Evolutionary conservation across 2,329 filamentous ascomycete species (phyloP), one percentile per base, ranked within the genome.

Genomic region (Botrytis medusae): DNA sequence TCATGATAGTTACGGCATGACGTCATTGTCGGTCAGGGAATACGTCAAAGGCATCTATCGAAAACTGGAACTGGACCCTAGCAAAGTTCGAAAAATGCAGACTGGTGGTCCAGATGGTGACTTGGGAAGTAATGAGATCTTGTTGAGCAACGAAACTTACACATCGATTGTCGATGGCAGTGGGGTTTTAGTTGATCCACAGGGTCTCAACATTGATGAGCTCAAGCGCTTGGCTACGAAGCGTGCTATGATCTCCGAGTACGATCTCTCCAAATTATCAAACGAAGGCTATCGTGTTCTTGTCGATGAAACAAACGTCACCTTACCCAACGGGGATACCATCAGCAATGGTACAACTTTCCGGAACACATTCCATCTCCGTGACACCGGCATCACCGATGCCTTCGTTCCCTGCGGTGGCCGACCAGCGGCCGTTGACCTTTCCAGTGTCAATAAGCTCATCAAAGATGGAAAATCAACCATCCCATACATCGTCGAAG

Each of bases 101-200:
- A 99, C 96, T 63, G 96, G 96, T 83, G 96, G 96, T 5, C 96
- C 96, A 2, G 96, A 99, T 78, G 96, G 96, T 76, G 96, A 99
- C 83, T 87, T 99, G 74, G 96, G 96, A 77, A 98, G 95, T 80
- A 99, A 99, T 83, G 96, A 99, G 84, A 99, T 99, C 77, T 88
- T 98, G 71, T 91, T 98, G 74, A 93, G 94, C 81, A 95, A 97
- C 79, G 96, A 99, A 85, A 97, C 94, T 83, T 98, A 98, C 85
- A 94, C 92, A 5, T 90, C 94, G 42, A 93, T 99, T 76, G 94
- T 98, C n/a, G 96, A 99, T 82, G 96, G 96, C 42, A 93, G 95
- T 48, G 96, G 96, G 82, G 96, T 99, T 20, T 89, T 99, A 16
- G 94, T 96, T 32, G 96, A 99, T 81, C 94, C 95, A 67, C 91